These are phyloP conservation scores for Coemansia asiatica DNA, from an alignment of 192 early-diverging fungal species.

Conservation along the genomic window DNA sequence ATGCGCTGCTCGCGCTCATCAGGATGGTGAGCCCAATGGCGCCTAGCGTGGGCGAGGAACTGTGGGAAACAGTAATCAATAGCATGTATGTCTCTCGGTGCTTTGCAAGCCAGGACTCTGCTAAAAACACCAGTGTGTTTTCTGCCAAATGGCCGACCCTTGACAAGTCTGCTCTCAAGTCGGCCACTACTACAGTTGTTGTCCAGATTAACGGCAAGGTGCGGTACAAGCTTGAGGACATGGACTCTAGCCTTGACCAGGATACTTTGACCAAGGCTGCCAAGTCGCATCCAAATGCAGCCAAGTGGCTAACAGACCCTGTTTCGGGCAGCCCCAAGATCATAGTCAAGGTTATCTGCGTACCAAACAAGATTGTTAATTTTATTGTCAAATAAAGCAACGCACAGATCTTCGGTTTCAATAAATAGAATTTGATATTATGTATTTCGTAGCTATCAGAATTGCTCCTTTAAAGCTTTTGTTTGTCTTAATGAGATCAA, in stretches of 20 bases:
- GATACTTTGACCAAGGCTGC: conserved; percentile 50
- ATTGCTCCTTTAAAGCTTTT: too few relatives aligned
- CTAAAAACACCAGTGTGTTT: conserved; percentile 55
- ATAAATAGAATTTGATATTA: too few relatives aligned
- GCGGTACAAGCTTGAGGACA: conserved; percentile 60
- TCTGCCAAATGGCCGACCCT: conserved; percentile 59
- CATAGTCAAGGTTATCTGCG: conserved; percentile 64
- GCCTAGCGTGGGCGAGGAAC: conserved; percentile 72
- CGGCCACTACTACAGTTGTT: conserved; percentile 51
- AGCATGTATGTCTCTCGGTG: conserved; percentile 29
- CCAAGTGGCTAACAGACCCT: conserved; percentile 60
- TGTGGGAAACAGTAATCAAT: conserved; percentile 55
- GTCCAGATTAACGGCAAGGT: conserved; percentile 77
- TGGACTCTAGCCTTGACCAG: conserved; percentile 25
- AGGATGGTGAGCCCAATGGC: conserved; percentile 76
- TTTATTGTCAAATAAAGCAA: conserved; percentile 57
- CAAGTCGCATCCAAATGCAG: conserved; percentile 38
- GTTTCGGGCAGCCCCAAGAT: conserved; percentile 13
- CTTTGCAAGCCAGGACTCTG: background rate
- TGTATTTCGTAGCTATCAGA: too few relatives aligned
- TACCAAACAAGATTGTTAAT: conserved; percentile 69
- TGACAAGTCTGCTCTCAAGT: conserved; percentile 56
- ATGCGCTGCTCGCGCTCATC: conserved; percentile 59
- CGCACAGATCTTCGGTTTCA: too few relatives aligned
- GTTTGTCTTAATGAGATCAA: too few relatives aligned